A percentile compares a stretch with the other conserved stretches of the same genome.
phyloP scores from a whole-genome alignment of 257 asterid species.

The Capsicum pubescens region DNA sequence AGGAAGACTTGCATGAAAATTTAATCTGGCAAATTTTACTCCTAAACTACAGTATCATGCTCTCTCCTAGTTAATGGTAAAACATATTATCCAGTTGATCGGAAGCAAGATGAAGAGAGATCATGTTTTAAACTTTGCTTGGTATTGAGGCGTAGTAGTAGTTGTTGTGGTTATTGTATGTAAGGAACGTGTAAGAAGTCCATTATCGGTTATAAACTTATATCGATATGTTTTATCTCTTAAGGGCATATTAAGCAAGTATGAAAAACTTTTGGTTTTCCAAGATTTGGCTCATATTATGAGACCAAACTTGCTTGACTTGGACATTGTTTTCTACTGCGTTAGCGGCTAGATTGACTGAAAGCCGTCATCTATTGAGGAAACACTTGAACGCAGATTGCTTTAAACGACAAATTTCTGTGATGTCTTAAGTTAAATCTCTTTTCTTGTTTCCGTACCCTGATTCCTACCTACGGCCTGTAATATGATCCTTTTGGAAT shows the following conservation, averaged over 20 bases:
- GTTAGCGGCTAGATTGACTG: not conserved
- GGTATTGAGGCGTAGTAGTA: not conserved
- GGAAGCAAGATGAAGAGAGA: conserved; percentile 8
- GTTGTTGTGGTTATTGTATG: not conserved
- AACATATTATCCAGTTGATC: not conserved
- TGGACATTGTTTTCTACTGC: not conserved
- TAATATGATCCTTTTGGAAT: not conserved
- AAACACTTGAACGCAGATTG: not conserved
- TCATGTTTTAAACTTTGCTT: not conserved
- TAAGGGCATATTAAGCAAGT: not conserved
- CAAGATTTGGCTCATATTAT: not conserved
- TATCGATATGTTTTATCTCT: not conserved
- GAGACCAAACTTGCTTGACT: conserved; percentile 8
- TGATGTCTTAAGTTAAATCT: not conserved
- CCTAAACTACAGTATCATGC: not conserved
- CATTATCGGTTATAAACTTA: not conserved
- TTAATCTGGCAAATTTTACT: not conserved
- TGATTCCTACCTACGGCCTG: not conserved
- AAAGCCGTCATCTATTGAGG: not conserved
- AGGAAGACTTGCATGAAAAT: conserved; percentile 5
- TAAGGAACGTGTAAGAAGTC: not conserved
- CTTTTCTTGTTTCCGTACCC: not conserved
- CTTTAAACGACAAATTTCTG: not conserved
- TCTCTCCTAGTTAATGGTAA: conserved; percentile 7
- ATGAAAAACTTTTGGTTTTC: not conserved